phyloP scores from a whole-genome alignment of 805 yeast species.

The Zygosaccharomyces siamensis region DNA sequence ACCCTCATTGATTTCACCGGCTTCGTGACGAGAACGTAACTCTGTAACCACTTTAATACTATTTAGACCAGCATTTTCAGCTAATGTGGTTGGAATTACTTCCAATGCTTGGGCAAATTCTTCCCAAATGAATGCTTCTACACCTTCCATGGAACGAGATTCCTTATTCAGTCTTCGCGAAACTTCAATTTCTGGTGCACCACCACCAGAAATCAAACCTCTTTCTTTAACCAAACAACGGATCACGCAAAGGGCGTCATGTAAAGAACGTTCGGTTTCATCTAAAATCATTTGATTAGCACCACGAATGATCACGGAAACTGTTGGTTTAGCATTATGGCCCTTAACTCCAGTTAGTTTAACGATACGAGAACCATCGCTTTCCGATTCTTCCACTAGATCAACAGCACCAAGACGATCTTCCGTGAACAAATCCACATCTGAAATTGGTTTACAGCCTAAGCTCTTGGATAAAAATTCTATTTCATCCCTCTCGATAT shows the following conservation, averaged over 20 bases:
- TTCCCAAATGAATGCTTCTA: conserved; percentile 84
- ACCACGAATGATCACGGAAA: conserved; percentile 89
- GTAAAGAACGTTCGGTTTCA: conserved; percentile 95
- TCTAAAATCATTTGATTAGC: conserved; percentile 87
- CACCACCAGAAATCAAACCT: conserved; percentile 96
- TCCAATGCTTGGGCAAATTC: conserved; percentile 91
- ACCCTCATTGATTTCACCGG: conserved; percentile 91
- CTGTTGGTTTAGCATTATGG: conserved; percentile 46
- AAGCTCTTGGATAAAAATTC: conserved; percentile 79
- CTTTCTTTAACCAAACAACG: conserved; percentile 84
- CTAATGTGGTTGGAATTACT: conserved; percentile 88
- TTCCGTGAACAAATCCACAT: conserved; percentile 87
- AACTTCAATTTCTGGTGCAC: conserved; percentile 94
- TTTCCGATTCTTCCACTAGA: conserved; percentile 83
- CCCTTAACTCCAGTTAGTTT: conserved; percentile 75
- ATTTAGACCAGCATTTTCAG: conserved; percentile 92
- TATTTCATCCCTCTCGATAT: conserved; percentile 92
- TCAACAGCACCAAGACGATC: conserved; percentile 91
- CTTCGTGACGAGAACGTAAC: conserved; percentile 82
- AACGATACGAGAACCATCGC: conserved; percentile 85
- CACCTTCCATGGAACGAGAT: conserved; percentile 69
- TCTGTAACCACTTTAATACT: conserved; percentile 90
- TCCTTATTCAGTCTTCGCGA: conserved; percentile 70
- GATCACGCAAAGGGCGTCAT: conserved; percentile 94
- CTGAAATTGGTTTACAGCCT: conserved; percentile 96